Evolutionary conservation across 2,329 filamentous ascomycete genomes (phyloP).

Genomic region (Lachnellula suecica): DNA sequence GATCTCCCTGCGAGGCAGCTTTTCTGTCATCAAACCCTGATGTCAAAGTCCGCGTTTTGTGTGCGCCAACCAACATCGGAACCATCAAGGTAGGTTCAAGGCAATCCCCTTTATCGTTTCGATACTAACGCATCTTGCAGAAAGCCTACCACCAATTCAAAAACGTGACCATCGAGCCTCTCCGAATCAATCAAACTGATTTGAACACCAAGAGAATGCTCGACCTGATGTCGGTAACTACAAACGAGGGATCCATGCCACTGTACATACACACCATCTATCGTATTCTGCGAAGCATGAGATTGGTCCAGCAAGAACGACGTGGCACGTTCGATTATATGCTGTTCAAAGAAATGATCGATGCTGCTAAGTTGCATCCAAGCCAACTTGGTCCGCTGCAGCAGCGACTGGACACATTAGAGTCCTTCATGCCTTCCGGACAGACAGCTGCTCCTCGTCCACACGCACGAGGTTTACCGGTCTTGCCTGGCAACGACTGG

Average conservation of each 20-base stretch:
- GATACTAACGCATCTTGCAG: not conserved
- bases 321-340: conserved; percentile 43
- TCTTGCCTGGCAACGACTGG: conserved; percentile 23
- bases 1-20: conserved; percentile 51
- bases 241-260: conserved; percentile 39
- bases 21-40: conserved; percentile 46
- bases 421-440: conserved; percentile 56
- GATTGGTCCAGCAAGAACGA: conserved; percentile 35
- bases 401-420: conserved; percentile 60
- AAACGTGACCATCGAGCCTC: conserved; percentile 42
- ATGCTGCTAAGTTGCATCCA: conserved; percentile 41
- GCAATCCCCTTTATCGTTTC: not conserved
- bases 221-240: conserved; percentile 51
- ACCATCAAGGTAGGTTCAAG: conserved; percentile 34
- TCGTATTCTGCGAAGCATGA: conserved; percentile 51
- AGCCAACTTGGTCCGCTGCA: conserved; percentile 55
- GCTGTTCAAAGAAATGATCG: conserved; percentile 37
- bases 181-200: conserved; percentile 46
- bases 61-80: conserved; percentile 46
- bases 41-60: conserved; percentile 50
- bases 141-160: conserved; percentile 35
- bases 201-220: conserved; percentile 53
- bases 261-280: conserved; percentile 51
- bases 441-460: conserved; percentile 5
- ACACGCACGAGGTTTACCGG: not conserved